Evolutionary conservation across 768 basidiomycete species (phyloP), one percentile per base, ranked within the genome.

Genomic region (Dioszegia crocea): DNA sequence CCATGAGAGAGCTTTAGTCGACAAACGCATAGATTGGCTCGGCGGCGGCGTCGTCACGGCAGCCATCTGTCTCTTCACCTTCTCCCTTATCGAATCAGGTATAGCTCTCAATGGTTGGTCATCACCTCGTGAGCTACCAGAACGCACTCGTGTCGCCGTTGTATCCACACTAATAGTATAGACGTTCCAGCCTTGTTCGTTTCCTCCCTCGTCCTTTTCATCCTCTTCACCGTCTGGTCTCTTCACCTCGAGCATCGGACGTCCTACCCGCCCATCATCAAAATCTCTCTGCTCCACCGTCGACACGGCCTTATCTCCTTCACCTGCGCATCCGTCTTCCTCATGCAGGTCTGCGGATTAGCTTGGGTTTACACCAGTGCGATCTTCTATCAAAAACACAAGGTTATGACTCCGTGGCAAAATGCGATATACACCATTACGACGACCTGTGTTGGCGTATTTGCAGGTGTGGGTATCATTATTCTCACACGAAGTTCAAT

Each of bases 151-250:
- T 9, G 17, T 46, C n/a, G n/a, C n/a, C n/a, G n/a, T n/a, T n/a
- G n/a, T n/a, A n/a, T n/a, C 10, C 54, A 31, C 2, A 19, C 38
- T 31, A 36, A 46, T 19, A 56, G 46, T 48, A n/a, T n/a, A 82
- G 88, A 89, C 69, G 87, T 90, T 59, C 84, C 88, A 43, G 83
- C 79, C 1, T 80, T 86, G 3, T 78, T 91, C 36, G 74, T 85
- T 47, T 30, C 85, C 19, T 85, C 86, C 1, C 73, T 88, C 3
- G n/a, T 86, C 19, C 65, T 88, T n/a, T 48, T 87, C 4, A 68
- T 66, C 3, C 41, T 76, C 0, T 91, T 89, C 77, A 44, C 85
- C 19, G 55, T 69, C 17, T 91, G 87, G 87, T 84, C 89, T 61
- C 68, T 77, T 51, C 80, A 81, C 65, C 78, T 89, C 23, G 87